Percentiles rank a stretch among this genome's conserved stretches.
Conservation (phyloP, 164 flowering plant genomes). For the Nymphaea thermarum region DNA sequence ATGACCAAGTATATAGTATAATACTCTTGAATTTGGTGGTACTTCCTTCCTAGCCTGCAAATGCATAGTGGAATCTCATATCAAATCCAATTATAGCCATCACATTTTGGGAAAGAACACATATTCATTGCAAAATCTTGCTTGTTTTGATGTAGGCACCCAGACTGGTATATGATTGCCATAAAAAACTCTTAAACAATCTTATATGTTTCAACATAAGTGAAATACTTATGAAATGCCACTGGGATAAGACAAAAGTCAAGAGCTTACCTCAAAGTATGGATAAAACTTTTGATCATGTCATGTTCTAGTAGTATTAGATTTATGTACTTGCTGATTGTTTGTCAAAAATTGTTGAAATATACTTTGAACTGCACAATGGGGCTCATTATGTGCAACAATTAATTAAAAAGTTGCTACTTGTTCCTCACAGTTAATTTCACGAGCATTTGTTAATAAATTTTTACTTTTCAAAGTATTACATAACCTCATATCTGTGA, state of each 20-base stretch:
- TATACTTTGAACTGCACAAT: background rate
- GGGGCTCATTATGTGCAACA: constrained; percentile 4
- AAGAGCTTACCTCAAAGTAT: constrained; percentile 4
- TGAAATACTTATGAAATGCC: background rate
- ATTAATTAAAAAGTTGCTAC: constrained; percentile 7
- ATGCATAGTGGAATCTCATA: background rate
- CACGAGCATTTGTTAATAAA: constrained; percentile 1
- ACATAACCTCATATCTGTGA: background rate
- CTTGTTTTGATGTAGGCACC: constrained; percentile 52
- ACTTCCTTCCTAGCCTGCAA: constrained; percentile 3
- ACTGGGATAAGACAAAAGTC: background rate
- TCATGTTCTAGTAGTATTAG: constrained; percentile 2
- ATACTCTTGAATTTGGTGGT: too few relatives aligned
- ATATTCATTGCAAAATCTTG: constrained; percentile 43
- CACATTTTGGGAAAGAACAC: constrained; percentile 16
- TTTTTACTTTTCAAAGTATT: constrained; percentile 2
- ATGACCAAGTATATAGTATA: constrained; percentile 19
- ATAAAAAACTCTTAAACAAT: constrained; percentile 48
- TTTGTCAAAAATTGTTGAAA: constrained; percentile 2
- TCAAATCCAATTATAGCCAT: background rate
- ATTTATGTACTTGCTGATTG: constrained; percentile 2
- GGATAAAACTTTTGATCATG: constrained; percentile 2
- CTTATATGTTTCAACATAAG: constrained; percentile 14
- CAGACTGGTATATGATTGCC: constrained; percentile 51
- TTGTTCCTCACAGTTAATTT: constrained; percentile 7